Base-by-base conservation (phyloP, 305 asterid species). In the Coffea humblotiana region DNA sequence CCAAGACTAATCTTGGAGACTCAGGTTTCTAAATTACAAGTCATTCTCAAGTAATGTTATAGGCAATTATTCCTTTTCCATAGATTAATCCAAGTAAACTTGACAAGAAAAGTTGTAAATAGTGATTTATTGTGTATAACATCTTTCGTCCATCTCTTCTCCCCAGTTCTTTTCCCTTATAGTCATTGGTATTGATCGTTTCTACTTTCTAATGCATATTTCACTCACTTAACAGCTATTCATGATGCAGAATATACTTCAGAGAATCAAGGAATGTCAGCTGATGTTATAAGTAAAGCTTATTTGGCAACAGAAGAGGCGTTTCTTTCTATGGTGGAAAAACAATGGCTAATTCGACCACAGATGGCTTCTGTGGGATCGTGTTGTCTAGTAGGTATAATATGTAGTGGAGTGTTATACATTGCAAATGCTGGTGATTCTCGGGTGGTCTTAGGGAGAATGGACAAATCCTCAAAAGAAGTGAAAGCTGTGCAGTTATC, bases 361-460 rank as follows among this genome's bases (percentile, higher is more conserved):
- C 91, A 87, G 74, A 78, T 88, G 32, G 91, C 91, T 49, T 87
- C 91, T 72, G 91, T 88, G 25, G 91, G 90, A 40, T 86, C 91
- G 9, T 88, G 91, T 73, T 86, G 90, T 75, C 83, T 88, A 81
- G 89, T 86, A 16, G 91, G 80, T 9, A 76, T 88, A 37, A 83
- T 88, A 67, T 88, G 91, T 66, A 56, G 76, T 56, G 85, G 91
- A 43, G 63, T 75, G 71, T 76, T 88, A 49, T 88, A 88, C 78
- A 81, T 88, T 72, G 90, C 91, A 40, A 88, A 88, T 77, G 85
- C 84, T 80, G 91, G 91, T 51, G 90, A 88, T 83, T 88, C 91
- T 56, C 82, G 91, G 18, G 91, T 86, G 21, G 90, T 88, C 76
- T 85, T 87, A 72, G 91, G 90, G 71, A 83, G 87, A 81, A 74